Percentiles rank a stretch among this genome's conserved stretches.
phyloP scores from a whole-genome alignment of 2,329 filamentous ascomycete genomes.

The Fusarium sp. region DNA sequence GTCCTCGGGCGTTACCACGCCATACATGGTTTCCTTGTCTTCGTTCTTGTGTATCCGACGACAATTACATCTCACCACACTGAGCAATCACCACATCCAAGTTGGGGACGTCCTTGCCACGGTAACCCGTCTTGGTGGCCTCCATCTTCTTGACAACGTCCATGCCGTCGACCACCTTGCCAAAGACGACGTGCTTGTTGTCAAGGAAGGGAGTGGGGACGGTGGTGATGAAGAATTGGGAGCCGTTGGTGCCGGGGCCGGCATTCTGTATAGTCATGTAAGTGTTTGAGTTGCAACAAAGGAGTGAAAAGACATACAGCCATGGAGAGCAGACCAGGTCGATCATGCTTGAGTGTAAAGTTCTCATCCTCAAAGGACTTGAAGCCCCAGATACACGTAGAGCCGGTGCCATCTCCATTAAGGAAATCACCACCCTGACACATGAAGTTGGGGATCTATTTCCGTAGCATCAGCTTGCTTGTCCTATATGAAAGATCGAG shows the following conservation, averaged over 20 bases:
- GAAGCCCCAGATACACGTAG: slow-evolving; percentile 87
- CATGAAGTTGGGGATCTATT: slow-evolving; percentile 94
- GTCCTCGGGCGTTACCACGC: slow-evolving; percentile 4
- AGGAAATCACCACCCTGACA: slow-evolving; percentile 97
- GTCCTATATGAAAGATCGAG: slow-evolving; percentile 3
- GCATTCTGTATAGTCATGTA: slow-evolving; percentile 72
- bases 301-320: slow-evolving; percentile 71
- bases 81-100: slow-evolving; percentile 86
- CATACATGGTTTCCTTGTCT: background rate
- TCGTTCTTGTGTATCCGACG: background rate
- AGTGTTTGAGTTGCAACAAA: background rate
- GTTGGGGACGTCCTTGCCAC: slow-evolving; percentile 82
- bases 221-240: slow-evolving; percentile 97
- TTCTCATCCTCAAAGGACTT: slow-evolving; percentile 92
- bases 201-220: slow-evolving; percentile 89
- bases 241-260: slow-evolving; percentile 92
- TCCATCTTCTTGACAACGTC: slow-evolving; percentile 94
- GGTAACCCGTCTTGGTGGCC: slow-evolving; percentile 82
- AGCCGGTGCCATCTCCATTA: slow-evolving; percentile 92
- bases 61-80: slow-evolving; percentile 90
- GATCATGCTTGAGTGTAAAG: slow-evolving; percentile 82
- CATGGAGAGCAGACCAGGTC: slow-evolving; percentile 89
- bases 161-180: slow-evolving; percentile 89
- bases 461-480: slow-evolving; percentile 12
- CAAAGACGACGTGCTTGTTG: slow-evolving; percentile 95